Evolutionary conservation across 2,329 filamentous ascomycete genomes (phyloP).

Genomic region (Ampelomyces quisqualis): DNA sequence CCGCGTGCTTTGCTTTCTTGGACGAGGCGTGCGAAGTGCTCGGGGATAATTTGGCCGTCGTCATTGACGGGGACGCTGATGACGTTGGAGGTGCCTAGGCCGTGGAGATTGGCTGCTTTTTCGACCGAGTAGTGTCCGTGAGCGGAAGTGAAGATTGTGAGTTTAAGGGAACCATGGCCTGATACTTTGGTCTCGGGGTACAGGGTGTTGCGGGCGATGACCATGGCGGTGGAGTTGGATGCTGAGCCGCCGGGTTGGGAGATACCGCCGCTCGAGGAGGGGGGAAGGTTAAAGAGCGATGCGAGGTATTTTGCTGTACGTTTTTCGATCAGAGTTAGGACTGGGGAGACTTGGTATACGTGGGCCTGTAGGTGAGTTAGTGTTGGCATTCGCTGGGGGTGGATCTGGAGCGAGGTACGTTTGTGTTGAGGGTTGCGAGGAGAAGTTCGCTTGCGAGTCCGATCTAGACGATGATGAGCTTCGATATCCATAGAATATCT

Average conservation of each 20-base stretch:
- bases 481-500: not conserved
- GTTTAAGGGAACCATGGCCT: conserved; percentile 65
- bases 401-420: conserved; percentile 55
- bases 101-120: conserved; percentile 89
- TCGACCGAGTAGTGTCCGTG: conserved; percentile 95
- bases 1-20: conserved; percentile 63
- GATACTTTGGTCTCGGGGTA: conserved; percentile 74
- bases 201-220: conserved; percentile 83
- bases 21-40: conserved; percentile 65
- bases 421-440: conserved; percentile 85
- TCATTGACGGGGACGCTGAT: conserved; percentile 72
- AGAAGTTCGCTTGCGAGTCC: conserved; percentile 84
- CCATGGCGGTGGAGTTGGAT: conserved; percentile 81
- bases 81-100: conserved; percentile 75
- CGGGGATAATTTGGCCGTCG: conserved; percentile 68
- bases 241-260: conserved; percentile 78
- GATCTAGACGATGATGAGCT: conserved; percentile 51
- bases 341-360: conserved; percentile 91
- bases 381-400: not conserved
- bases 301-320: conserved; percentile 73
- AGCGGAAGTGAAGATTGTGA: conserved; percentile 82
- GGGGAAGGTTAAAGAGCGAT: conserved; percentile 57
- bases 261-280: conserved; percentile 66
- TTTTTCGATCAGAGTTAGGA: conserved; percentile 85
- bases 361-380: conserved; percentile 59